Evolutionary conservation across 108 stramenopile species (phyloP).

Genomic region (Cylindrotheca fusiformis): DNA sequence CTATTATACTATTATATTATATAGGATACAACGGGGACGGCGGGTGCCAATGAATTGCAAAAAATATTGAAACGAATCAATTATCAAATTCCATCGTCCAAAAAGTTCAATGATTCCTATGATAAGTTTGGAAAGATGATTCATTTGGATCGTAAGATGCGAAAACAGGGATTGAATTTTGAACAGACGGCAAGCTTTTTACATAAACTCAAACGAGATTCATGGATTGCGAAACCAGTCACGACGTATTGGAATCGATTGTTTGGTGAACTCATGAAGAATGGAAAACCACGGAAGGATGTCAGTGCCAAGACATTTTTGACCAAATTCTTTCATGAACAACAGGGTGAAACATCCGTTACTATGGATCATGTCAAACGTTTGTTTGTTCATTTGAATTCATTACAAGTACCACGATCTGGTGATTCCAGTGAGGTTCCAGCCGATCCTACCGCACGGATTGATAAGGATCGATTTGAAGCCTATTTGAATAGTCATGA

Average conservation of each 20-base stretch:
- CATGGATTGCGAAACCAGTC: constrained; percentile 79
- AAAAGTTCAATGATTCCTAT: constrained; percentile 47
- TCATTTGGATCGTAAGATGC: constrained; percentile 51
- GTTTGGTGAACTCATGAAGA: constrained; percentile 70
- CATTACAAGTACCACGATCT: constrained; percentile 53
- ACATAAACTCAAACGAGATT: constrained; percentile 82
- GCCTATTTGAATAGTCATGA: constrained; percentile 52
- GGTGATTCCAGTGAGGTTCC: constrained; percentile 17
- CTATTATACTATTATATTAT: not conserved
- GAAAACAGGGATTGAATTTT: constrained; percentile 71
- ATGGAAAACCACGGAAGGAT: constrained; percentile 49
- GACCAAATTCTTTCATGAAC: constrained; percentile 56
- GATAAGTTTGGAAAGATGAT: constrained; percentile 67
- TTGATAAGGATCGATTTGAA: constrained; percentile 70
- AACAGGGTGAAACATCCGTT: constrained; percentile 57
- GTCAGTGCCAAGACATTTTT: constrained; percentile 67
- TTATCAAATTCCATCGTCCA: constrained; percentile 44
- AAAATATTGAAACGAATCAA: constrained; percentile 64
- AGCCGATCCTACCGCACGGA: constrained; percentile 33
- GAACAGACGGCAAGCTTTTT: constrained; percentile 79
- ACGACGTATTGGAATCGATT: constrained; percentile 52
- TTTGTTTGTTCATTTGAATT: constrained; percentile 59
- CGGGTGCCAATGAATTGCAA: constrained; percentile 58
- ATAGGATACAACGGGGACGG: constrained; percentile 59
- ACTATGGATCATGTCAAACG: constrained; percentile 57